Conservation (phyloP, 768 basidiomycete genomes). For the Zangia roseola region DNA sequence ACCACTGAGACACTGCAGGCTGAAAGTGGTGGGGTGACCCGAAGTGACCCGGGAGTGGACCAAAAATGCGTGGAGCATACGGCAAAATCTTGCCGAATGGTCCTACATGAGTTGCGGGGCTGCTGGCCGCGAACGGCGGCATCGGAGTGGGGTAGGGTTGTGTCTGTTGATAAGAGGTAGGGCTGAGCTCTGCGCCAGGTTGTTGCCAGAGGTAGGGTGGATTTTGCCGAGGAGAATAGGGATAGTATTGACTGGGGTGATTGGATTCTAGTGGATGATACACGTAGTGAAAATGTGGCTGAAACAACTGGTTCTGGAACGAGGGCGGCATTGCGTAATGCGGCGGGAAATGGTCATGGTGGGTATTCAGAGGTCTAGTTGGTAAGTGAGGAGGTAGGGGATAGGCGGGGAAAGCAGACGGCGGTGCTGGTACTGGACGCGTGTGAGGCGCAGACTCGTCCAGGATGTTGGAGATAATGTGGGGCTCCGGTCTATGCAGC, state of each 20-base stretch:
- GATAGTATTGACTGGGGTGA: conserved; percentile 40
- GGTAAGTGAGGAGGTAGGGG: conserved; percentile 21
- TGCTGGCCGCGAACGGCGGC: conserved; percentile 23
- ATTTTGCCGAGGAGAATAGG: conserved; percentile 36
- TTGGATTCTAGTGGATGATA: conserved; percentile 37
- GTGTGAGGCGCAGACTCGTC: not conserved
- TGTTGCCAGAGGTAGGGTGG: conserved; percentile 41
- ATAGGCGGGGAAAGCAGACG: conserved; percentile 23
- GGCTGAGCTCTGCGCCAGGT: conserved; percentile 32
- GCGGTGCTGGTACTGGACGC: not conserved
- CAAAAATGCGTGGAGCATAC: conserved; percentile 20
- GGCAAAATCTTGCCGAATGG: conserved; percentile 24
- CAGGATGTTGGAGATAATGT: not conserved
- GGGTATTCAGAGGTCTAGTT: conserved; percentile 32
- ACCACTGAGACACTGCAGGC: conserved; percentile 47
- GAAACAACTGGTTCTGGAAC: conserved; percentile 30
- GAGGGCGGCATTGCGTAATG: conserved; percentile 46
- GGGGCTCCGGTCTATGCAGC: not conserved
- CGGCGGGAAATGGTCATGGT: conserved; percentile 37
- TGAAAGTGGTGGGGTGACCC: conserved; percentile 38
- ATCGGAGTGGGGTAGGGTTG: conserved; percentile 16
- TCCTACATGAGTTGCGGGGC: conserved; percentile 18
- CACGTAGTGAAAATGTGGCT: conserved; percentile 33
- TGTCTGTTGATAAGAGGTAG: conserved; percentile 24
- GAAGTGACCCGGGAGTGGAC: conserved; percentile 32